Evolutionary conservation across 257 asterid genomes (phyloP).

Genomic region (Verbena officinalis): DNA sequence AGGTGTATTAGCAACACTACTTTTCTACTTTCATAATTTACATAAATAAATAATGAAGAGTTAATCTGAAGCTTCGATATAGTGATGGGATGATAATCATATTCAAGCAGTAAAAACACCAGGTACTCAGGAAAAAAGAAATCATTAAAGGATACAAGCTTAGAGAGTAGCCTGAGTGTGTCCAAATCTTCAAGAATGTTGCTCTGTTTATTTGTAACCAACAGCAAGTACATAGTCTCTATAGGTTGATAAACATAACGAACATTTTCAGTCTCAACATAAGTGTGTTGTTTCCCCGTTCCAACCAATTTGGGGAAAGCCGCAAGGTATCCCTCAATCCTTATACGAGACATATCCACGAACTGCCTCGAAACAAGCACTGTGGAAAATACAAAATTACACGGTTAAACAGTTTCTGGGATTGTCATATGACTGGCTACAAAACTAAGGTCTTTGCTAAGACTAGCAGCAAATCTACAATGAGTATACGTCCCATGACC

Average conservation of each 20-base stretch:
- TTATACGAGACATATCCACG: constrained; percentile 79
- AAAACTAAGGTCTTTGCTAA: background rate
- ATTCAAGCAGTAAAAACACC: background rate
- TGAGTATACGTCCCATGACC: background rate
- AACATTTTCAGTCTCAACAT: constrained; percentile 75
- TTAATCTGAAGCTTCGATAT: background rate
- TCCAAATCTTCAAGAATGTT: constrained; percentile 84
- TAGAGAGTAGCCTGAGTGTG: constrained; percentile 75
- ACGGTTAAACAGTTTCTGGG: constrained; percentile 20
- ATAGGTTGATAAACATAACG: constrained; percentile 80
- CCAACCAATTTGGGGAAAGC: constrained; percentile 81
- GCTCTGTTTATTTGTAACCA: constrained; percentile 77
- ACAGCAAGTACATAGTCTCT: constrained; percentile 74
- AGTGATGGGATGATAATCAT: background rate
- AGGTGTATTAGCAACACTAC: background rate
- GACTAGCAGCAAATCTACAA: background rate
- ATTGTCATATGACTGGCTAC: background rate
- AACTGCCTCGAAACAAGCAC: constrained; percentile 78
- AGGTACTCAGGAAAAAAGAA: background rate
- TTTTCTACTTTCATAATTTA: background rate
- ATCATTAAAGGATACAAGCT: constrained; percentile 61
- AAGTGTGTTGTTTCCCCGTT: constrained; percentile 77
- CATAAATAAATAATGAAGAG: background rate
- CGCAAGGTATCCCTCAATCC: constrained; percentile 81
- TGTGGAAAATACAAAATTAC: constrained; percentile 35